Evolutionary conservation across 768 basidiomycete genomes (phyloP), one percentile per base, ranked within the genome.

Genomic region (Tylopilus sp.): DNA sequence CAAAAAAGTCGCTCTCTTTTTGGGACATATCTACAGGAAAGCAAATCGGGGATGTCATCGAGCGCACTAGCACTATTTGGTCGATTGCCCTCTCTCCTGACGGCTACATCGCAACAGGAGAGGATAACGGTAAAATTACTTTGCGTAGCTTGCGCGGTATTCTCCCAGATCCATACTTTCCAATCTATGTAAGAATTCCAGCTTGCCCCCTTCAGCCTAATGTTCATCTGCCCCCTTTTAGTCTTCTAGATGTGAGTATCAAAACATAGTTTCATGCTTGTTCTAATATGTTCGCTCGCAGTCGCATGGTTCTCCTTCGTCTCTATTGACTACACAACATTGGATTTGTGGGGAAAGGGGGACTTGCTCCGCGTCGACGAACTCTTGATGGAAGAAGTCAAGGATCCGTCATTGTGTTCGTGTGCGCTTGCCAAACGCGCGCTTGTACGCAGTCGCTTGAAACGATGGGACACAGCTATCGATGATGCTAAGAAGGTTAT

Each of bases 51-150:
- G 22, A 9, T 4, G 4, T 17, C 1, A 47, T 51, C 11, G 2
- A 36, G 4, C 26, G 45, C 14, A 1, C 5, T 10, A 22, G 26
- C 19, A 1, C 6, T 0, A 2, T 55, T 12, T 9, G 11, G 12
- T 33, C 24, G 3, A 9, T 60, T 1, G 29, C 48, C 0, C 42
- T 59, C 40, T 60, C 52, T 19, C 33, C 26, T 1, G 58, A 45
- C 16, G 30, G 38, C 8, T 28, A 3, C n/a, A 30, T 59, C 5
- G 47, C 21, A 6, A 50, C 19, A 3, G 36, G n/a, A 1, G 36
- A 36, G 8, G 17, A 4, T 1, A 36, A 6, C 36, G 36, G 36
- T 6, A 36, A 36, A 36, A 10, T 36, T n/a, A 19, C 17, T 1
- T n/a, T 36, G n/a, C 6, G 36, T 17, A 36, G 17, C 19, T n/a